A percentile compares a stretch with the other conserved stretches of the same genome.
Conservation (phyloP, 2,329 filamentous ascomycete genomes). For the Diaporthe destruens region DNA sequence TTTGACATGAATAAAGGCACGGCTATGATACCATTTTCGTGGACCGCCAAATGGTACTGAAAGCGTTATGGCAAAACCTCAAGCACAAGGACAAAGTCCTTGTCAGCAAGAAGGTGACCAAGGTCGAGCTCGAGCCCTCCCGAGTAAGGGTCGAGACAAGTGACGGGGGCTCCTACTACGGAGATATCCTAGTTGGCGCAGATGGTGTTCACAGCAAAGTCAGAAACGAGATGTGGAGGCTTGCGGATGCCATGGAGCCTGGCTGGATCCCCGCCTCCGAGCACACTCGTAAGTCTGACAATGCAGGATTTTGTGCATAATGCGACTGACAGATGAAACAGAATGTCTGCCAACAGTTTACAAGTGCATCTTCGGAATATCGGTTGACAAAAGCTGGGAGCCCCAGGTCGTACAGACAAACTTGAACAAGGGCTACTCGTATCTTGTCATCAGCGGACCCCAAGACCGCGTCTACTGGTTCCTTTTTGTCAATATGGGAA, state of each 20-base stretch:
- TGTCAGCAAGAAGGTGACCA: slow-evolving; percentile 47
- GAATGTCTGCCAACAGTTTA: slow-evolving; percentile 25
- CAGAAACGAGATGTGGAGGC: slow-evolving; percentile 49
- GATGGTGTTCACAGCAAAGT: slow-evolving; percentile 57
- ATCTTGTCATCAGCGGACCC: slow-evolving; percentile 41
- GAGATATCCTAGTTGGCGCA: slow-evolving; percentile 54
- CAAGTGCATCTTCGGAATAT: slow-evolving; percentile 44
- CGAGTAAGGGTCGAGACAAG: slow-evolving; percentile 50
- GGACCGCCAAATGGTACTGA: slow-evolving; percentile 52
- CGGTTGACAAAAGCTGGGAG: slow-evolving; percentile 28
- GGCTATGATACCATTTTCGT: slow-evolving; percentile 52
- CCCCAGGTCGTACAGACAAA: background rate
- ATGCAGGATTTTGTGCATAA: too few relatives aligned
- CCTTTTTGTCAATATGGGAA: slow-evolving; percentile 39
- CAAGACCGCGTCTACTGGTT: slow-evolving; percentile 43
- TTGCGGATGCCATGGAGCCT: slow-evolving; percentile 6
- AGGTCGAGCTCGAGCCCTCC: slow-evolving; percentile 43
- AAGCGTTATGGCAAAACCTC: slow-evolving; percentile 51
- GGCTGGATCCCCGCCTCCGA: slow-evolving; percentile 14
- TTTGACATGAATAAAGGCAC: slow-evolving; percentile 40
- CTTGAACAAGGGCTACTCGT: slow-evolving; percentile 30
- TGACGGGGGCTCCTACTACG: slow-evolving; percentile 49
- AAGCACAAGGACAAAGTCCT: slow-evolving; percentile 51
- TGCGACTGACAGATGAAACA: background rate
- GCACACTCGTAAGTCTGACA: background rate